Evolutionary conservation across 169 alveolate genomes (phyloP), one percentile per base, ranked within the genome.

Genomic region (Plasmodium malariae): DNA sequence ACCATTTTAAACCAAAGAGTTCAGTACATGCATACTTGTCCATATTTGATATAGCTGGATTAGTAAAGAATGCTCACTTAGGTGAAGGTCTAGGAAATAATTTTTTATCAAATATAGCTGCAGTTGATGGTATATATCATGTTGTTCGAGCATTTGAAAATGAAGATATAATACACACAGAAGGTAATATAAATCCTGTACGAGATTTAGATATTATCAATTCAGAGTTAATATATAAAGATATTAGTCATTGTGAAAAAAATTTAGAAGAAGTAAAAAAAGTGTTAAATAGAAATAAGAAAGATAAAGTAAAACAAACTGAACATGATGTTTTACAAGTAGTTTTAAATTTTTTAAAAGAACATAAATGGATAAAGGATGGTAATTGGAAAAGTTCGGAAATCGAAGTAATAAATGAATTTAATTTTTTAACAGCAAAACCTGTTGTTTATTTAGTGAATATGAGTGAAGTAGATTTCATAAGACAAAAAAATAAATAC

Each of bases 1-100:
- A 95, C 40, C 97, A 97, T 87, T 98, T 97, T 86, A 94, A 96
- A 43, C 99, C 99, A 2, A 98, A 97, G 90, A 95, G 97, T 88
- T 97, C 95, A 78, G 98, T 98, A 32, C 96, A 99, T 28, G 99
- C 99, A 12, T 96, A 97, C 28, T 88, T 99, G 34, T 95, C 99
- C 11, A 97, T 99, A 43, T 96, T 97, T 74, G 99, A 99, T 92
- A 99, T 99, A 69, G 99, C 99, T 4, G 99, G 99, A 6, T 95
- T 99, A 14, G 99, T 99, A 14, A 97, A 98, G 36, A 99, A 99
- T 45, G 99, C 99, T 12, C 98, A 97, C 74, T 96, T 97, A 67
- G 99, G 99, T 14, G 99, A 98, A 92, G 99, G 99, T 2, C 98
- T 99, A 54, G 99, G 99, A 55, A 98, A 98, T 89, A 99, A 98